Evolutionary conservation across 768 basidiomycete species (phyloP).

Genomic region (Agrocybe praecox): DNA sequence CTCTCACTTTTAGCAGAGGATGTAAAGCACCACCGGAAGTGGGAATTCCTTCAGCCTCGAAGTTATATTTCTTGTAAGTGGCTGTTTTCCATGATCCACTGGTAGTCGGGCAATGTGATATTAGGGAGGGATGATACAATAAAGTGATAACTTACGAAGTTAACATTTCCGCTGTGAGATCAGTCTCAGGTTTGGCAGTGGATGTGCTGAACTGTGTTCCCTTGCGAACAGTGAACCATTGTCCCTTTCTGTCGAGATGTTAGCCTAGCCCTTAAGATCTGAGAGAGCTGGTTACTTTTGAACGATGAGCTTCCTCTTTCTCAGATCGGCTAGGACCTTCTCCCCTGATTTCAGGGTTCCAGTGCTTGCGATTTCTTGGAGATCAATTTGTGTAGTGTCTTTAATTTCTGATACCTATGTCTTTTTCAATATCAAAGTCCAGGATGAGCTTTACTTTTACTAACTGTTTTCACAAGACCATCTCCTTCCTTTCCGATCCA

Average conservation of each 20-base stretch:
- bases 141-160: constrained; percentile 62
- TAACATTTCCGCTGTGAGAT: constrained; percentile 95
- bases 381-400: constrained; percentile 76
- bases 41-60: constrained; percentile 92
- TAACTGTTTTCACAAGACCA: constrained; percentile 83
- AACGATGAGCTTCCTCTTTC: constrained; percentile 86
- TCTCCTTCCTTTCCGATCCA: constrained; percentile 94
- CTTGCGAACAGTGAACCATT: constrained; percentile 91
- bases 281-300: constrained; percentile 64
- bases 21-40: constrained; percentile 92
- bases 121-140: neutral
- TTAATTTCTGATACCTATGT: constrained; percentile 63
- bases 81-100: constrained; percentile 96
- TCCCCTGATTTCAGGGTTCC: constrained; percentile 78
- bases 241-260: constrained; percentile 71
- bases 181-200: constrained; percentile 92
- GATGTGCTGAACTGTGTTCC: constrained; percentile 89
- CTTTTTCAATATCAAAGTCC: constrained; percentile 3
- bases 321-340: constrained; percentile 80
- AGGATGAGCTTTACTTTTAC: constrained; percentile 30
- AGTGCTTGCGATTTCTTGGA: constrained; percentile 71
- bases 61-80: constrained; percentile 97
- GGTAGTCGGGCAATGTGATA: constrained; percentile 6
- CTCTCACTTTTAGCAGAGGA: constrained; percentile 95
- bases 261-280: neutral